Evolutionary conservation across 495 filamentous ascomycete genomes (phyloP).

Genomic region (Aspergillus coremiiformis): DNA sequence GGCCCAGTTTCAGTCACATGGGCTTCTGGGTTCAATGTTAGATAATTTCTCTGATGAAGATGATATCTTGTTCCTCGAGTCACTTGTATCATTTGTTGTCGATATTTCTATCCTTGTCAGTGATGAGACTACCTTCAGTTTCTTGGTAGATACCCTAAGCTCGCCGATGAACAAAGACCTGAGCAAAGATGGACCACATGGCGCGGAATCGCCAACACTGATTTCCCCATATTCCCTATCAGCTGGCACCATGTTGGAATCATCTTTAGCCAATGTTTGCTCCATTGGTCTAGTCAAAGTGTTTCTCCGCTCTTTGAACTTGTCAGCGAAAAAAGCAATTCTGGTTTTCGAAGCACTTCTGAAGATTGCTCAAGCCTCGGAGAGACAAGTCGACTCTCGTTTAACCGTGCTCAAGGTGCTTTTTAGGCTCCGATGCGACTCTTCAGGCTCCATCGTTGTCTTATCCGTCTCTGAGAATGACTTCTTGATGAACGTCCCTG

Average conservation of each 20-base stretch:
- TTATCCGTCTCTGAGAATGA: slow-evolving; percentile 58
- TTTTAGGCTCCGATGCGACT: slow-evolving; percentile 77
- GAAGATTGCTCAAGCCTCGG: slow-evolving; percentile 32
- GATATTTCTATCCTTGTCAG: slow-evolving; percentile 26
- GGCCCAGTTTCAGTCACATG: slow-evolving; percentile 27
- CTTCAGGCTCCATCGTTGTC: slow-evolving; percentile 62
- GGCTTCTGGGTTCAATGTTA: slow-evolving; percentile 35
- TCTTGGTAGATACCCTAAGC: slow-evolving; percentile 27
- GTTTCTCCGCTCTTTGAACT: slow-evolving; percentile 38
- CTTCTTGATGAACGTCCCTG: slow-evolving; percentile 61
- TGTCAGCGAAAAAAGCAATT: slow-evolving; percentile 32
- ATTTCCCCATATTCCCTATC: slow-evolving; percentile 28
- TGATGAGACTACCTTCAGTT: slow-evolving; percentile 30
- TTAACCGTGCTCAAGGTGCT: slow-evolving; percentile 77
- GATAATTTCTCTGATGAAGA: slow-evolving; percentile 39
- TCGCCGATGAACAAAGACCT: slow-evolving; percentile 34
- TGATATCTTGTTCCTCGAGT: slow-evolving; percentile 44
- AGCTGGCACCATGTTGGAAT: slow-evolving; percentile 26
- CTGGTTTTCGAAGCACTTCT: slow-evolving; percentile 34
- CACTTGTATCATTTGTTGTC: slow-evolving; percentile 38
- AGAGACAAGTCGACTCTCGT: slow-evolving; percentile 55
- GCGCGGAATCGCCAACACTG: slow-evolving; percentile 13
- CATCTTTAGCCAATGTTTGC: slow-evolving; percentile 38
- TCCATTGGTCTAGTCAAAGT: slow-evolving; percentile 37
- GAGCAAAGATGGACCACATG: slow-evolving; percentile 17